Conservation (phyloP, 192 early-diverging fungal genomes). For the Podila minutissima region DNA sequence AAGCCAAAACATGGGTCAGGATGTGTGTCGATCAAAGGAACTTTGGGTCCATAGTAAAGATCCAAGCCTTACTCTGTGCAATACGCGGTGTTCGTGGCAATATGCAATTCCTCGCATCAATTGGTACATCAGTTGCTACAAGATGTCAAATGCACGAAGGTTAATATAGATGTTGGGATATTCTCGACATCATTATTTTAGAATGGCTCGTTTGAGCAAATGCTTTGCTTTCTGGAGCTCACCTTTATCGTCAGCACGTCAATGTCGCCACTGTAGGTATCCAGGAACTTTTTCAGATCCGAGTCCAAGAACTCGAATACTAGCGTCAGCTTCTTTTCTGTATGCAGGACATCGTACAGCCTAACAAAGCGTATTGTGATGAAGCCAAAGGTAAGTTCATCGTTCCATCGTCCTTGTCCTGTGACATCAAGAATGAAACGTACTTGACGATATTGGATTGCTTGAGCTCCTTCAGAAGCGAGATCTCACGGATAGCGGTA, state of each 20-base stretch:
- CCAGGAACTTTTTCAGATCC: conserved; percentile 99
- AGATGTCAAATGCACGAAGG: not conserved
- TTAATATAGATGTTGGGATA: not conserved
- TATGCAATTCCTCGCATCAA: conserved; percentile 96
- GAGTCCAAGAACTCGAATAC: conserved; percentile 99
- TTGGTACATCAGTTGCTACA: conserved; percentile 95
- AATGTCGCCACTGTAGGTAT: conserved; percentile 85
- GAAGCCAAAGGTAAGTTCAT: not conserved
- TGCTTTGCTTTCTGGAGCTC: conserved; percentile 6
- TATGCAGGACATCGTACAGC: conserved; percentile 96
- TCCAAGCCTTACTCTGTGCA: conserved; percentile 80
- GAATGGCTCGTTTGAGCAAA: not conserved
- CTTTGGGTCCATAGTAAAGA: not conserved
- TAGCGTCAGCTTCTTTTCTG: conserved; percentile 96
- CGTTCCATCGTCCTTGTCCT: not conserved
- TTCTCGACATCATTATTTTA: not conserved
- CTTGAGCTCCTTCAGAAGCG: conserved; percentile 83
- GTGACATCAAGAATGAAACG: not conserved
- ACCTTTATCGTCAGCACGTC: conserved; percentile 88
- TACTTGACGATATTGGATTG: conserved; percentile 89
- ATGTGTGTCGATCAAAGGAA: not conserved
- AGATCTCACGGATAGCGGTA: conserved; percentile 89
- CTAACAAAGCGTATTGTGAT: conserved; percentile 46
- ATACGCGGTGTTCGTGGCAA: conserved; percentile 95
- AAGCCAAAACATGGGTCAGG: not conserved